A percentile compares a stretch with the other conserved stretches of the same genome.
Conservation (phyloP, 2,329 filamentous ascomycete genomes). For the Colletotrichum gloeosporioides region DNA sequence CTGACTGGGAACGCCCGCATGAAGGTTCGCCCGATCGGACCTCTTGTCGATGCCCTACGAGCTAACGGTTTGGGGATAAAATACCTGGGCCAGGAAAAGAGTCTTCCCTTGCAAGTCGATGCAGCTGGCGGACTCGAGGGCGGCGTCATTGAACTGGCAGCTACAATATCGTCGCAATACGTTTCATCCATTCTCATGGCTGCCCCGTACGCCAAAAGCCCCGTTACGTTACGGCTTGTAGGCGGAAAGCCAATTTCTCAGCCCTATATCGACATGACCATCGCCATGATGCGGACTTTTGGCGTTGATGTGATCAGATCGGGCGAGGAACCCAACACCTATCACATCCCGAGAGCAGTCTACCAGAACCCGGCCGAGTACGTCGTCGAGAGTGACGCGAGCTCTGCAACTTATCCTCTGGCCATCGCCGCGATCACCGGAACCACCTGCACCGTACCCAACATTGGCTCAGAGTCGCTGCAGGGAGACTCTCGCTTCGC, state of each 20-base stretch:
- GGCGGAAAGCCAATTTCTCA: constrained; percentile 98
- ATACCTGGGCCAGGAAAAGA: constrained; percentile 83
- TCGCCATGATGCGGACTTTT: constrained; percentile 95
- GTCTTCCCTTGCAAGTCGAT: constrained; percentile 82
- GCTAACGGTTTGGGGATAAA: constrained; percentile 87
- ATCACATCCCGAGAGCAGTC: constrained; percentile 84
- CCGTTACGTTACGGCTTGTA: constrained; percentile 86
- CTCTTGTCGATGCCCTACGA: constrained; percentile 87
- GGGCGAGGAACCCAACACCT: constrained; percentile 82
- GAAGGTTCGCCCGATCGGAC: constrained; percentile 93
- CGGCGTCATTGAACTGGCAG: constrained; percentile 88
- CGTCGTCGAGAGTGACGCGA: constrained; percentile 94
- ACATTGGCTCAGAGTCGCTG: constrained; percentile 90
- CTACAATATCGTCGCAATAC: constrained; percentile 98
- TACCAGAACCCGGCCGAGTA: constrained; percentile 89
- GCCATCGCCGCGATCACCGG: constrained; percentile 95
- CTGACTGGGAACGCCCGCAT: constrained; percentile 95
- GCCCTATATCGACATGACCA: constrained; percentile 98
- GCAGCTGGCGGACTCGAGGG: constrained; percentile 85
- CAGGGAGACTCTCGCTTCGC: constrained; percentile 97
- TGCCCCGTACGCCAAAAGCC: constrained; percentile 93
- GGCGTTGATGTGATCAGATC: constrained; percentile 83
- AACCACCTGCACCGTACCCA: constrained; percentile 93
- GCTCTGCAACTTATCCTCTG: constrained; percentile 94
- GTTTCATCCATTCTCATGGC: constrained; percentile 97